Evolutionary conservation across 495 filamentous ascomycete genomes (phyloP), one percentile per base, ranked within the genome.

Genomic region (Tuber borchii): DNA sequence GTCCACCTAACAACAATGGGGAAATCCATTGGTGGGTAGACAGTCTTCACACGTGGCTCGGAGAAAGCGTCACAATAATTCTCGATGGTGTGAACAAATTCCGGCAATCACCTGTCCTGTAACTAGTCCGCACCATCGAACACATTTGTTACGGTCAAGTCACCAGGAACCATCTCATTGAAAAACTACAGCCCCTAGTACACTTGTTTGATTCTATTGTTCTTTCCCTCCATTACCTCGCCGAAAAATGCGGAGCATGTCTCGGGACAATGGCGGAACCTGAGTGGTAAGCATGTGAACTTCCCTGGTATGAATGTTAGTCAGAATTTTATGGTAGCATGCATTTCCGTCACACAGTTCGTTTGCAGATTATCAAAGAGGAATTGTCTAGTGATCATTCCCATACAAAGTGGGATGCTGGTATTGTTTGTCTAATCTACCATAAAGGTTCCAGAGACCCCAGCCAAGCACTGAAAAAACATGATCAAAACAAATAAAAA

Each of bases 61-160:
- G 98, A 94, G 76, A 98, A 99, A n/a, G 96, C 95, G 82, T 98
- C 95, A 45, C 95, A 93, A 19, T 93, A 97, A 84, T 99, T 99
- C 69, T 96, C 94, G 76, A 99, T 95, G 65, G 95, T 95, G 83
- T 99, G 94, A 20, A 99, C 94, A 79, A 99, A 99, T 37, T 85
- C 98, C 95, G 74, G 95, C 94, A 83, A 99, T 97, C 72, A 91
- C 94, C 79, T 97, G 92, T 69, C 90, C 90, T 19, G 93, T 97
- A 79, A 99, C 93, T 20, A 88, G 93, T 48, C 92, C 88, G 77
- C 89, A 89, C 95, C 95, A 76, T 92, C 92, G 83, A 99, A 99
- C 68, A 89, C 90, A 80, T 91, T 90, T 7, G 93, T 93, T 56
- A 96, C 92, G 20, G 91, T 86, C 16, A 90, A 90, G 80, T 97